Percentiles rank a stretch among this genome's conserved stretches.
Conservation (phyloP, 1,139 yeast genomes). For the Candida frijolesensis region DNA sequence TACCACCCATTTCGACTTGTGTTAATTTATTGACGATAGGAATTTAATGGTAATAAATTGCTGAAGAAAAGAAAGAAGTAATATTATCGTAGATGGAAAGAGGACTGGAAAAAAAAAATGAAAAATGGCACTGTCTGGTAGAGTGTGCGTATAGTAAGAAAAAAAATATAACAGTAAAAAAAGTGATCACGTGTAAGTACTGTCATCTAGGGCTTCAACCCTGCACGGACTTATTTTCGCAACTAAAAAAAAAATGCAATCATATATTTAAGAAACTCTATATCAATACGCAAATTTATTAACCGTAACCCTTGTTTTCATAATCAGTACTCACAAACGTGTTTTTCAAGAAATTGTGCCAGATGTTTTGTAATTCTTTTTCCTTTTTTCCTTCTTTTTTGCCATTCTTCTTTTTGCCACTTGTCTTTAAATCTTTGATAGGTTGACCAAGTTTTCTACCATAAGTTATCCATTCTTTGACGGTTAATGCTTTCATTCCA, state of each 20-base stretch:
- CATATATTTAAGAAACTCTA: neutral
- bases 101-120: conserved; percentile 2
- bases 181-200: conserved; percentile 3
- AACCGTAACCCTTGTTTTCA: conserved; percentile 47
- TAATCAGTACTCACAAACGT: conserved; percentile 69
- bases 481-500: conserved; percentile 57
- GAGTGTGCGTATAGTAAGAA: neutral
- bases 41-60: conserved; percentile 71
- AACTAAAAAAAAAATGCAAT: conserved; percentile 4
- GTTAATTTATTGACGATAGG: conserved; percentile 69
- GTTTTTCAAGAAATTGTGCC: conserved; percentile 48
- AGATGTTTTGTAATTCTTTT: conserved; percentile 31
- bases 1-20: conserved; percentile 99
- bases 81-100: neutral
- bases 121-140: neutral
- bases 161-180: neutral
- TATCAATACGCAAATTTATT: conserved; percentile 6
- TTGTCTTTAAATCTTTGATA: conserved; percentile 6
- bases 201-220: conserved; percentile 4
- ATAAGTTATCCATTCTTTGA: conserved; percentile 58
- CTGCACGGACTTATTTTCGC: neutral
- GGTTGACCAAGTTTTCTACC: conserved; percentile 57
- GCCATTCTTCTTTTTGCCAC: conserved; percentile 16
- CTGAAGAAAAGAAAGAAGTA: conserved; percentile 4
- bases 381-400: conserved; percentile 14